A percentile compares a stretch with the other conserved stretches of the same genome.
Evolutionary conservation across 257 asterid genomes (phyloP).

Genomic region (Solanum commersonii): DNA sequence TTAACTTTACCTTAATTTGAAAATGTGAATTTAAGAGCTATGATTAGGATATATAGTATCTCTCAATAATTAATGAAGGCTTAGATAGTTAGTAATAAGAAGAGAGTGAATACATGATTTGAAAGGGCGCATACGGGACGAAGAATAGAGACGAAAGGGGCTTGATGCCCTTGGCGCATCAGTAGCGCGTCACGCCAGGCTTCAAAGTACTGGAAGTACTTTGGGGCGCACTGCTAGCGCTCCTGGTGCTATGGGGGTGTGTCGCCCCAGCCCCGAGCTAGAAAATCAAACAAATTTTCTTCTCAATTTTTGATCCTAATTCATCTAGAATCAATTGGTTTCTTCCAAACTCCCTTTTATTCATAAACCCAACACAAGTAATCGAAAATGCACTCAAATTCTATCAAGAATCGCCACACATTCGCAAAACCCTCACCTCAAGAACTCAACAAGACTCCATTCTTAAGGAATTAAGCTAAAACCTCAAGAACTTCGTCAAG

Average conservation of each 20-base stretch:
- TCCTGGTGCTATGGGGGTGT: neutral
- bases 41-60: neutral
- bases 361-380: neutral
- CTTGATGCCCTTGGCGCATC: neutral
- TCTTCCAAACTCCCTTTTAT: neutral
- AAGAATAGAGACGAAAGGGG: neutral
- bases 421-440: neutral
- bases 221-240: too few species aligned
- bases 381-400: neutral
- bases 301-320: neutral
- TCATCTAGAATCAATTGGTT: neutral
- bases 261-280: neutral
- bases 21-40: neutral
- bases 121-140: neutral
- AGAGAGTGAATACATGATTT: neutral
- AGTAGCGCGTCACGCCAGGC: rapidly evolving
- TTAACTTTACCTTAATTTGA: neutral
- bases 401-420: neutral
- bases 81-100: neutral
- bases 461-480: neutral
- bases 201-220: too few species aligned
- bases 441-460: neutral
- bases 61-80: neutral
- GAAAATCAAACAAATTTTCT: neutral
- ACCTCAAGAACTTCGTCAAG: too few species aligned